These are phyloP conservation scores for Rhynchosporium graminicola DNA, from an alignment of 2,329 filamentous ascomycete genomes.

Conservation along the genomic window DNA sequence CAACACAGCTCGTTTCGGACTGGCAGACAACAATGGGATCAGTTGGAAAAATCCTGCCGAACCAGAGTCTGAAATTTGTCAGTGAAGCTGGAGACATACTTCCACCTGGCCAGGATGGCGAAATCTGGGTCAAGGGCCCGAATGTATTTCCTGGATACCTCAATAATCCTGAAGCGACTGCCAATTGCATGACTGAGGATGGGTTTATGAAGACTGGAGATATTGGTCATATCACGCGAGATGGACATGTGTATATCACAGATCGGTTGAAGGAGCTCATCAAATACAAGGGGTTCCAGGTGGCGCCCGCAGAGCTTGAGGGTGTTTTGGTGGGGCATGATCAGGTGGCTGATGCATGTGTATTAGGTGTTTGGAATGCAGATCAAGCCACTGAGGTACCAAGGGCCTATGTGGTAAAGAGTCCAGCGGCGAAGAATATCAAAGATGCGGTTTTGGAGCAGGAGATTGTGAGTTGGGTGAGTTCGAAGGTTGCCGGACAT, in stretches of 20 bases:
- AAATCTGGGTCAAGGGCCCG: slow-evolving; percentile 66
- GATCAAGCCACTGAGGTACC: slow-evolving; percentile 68
- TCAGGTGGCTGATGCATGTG: slow-evolving; percentile 58
- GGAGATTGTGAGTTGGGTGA: slow-evolving; percentile 58
- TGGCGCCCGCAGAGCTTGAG: slow-evolving; percentile 65
- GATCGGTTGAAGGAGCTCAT: slow-evolving; percentile 74
- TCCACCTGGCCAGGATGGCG: slow-evolving; percentile 60
- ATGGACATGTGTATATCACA: slow-evolving; percentile 84
- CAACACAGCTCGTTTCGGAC: slow-evolving; percentile 43
- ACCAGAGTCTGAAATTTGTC: slow-evolving; percentile 78
- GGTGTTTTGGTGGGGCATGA: slow-evolving; percentile 47
- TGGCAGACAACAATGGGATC: slow-evolving; percentile 70
- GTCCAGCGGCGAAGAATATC: slow-evolving; percentile 39
- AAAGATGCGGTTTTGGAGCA: slow-evolving; percentile 32
- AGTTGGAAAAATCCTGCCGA: slow-evolving; percentile 73
- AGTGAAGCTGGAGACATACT: slow-evolving; percentile 45
- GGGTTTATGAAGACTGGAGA: slow-evolving; percentile 84
- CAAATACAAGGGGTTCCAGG: slow-evolving; percentile 66
- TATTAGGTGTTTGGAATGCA: slow-evolving; percentile 62
- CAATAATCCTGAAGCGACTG: slow-evolving; percentile 66
- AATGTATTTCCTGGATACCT: slow-evolving; percentile 60
- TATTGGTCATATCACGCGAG: slow-evolving; percentile 72
- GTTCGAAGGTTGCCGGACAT: slow-evolving; percentile 59
- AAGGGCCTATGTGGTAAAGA: slow-evolving; percentile 60
- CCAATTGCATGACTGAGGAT: slow-evolving; percentile 68